phyloP scores from a whole-genome alignment of 2,329 filamentous ascomycete genomes.

The Xylariales sp. region DNA sequence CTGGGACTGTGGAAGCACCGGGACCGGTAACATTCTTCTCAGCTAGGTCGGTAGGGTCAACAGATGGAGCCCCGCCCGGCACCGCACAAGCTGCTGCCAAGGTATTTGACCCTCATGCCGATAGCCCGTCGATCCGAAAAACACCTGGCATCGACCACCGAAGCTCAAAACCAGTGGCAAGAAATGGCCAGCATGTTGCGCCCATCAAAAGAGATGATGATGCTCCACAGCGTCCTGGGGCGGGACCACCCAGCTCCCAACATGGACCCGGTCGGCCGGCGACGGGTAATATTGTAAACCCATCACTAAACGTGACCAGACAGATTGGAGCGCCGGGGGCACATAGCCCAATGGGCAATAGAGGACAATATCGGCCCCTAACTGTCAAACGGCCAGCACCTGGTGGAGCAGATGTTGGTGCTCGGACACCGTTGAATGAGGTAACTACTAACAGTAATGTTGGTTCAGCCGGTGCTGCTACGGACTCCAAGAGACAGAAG shows the following conservation, averaged over 20 bases:
- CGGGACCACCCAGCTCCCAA: constrained; percentile 11
- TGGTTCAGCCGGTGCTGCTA: constrained; percentile 16
- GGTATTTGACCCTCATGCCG: constrained; percentile 68
- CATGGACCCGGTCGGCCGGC: constrained; percentile 12
- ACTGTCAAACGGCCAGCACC: constrained; percentile 51
- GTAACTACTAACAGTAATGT: constrained; percentile 39
- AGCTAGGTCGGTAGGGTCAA: constrained; percentile 57
- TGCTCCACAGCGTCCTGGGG: constrained; percentile 16
- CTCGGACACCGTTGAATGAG: constrained; percentile 44
- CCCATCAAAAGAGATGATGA: constrained; percentile 27
- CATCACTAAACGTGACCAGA: constrained; percentile 48
- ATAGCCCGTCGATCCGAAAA: constrained; percentile 82
- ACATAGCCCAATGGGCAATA: constrained; percentile 54
- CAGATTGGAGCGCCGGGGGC: constrained; percentile 55
- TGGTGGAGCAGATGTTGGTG: constrained; percentile 14
- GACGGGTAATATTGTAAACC: constrained; percentile 44
- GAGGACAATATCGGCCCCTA: constrained; percentile 54
- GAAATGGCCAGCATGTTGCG: constrained; percentile 48
- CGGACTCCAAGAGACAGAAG: constrained; percentile 51
- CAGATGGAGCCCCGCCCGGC: constrained; percentile 40
- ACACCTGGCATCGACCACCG: constrained; percentile 83
- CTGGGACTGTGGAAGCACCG: constrained; percentile 13
- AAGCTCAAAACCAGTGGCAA: constrained; percentile 68
- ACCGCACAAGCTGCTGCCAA: constrained; percentile 41
- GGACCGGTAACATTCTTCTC: constrained; percentile 65